Evolutionary conservation across 257 asterid species (phyloP), one percentile per base, ranked within the genome.

Genomic region (Penstemon davidsonii): DNA sequence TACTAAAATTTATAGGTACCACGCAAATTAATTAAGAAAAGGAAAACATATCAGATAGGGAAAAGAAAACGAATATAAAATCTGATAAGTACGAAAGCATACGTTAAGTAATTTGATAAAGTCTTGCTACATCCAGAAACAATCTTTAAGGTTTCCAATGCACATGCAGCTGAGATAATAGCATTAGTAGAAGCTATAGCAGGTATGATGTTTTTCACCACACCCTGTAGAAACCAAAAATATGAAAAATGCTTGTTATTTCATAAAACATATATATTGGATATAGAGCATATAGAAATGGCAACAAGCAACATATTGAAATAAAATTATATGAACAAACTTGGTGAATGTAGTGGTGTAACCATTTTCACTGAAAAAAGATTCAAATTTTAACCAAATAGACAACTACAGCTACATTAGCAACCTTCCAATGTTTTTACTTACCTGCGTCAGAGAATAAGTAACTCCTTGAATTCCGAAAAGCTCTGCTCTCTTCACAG

Each of bases 151-250:
- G 99, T 85, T 73, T 94, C 99, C 88, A 94, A 76, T 77, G 99
- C 86, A 80, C 99, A 94, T 19, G 96, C 92, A 68, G 96, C 96
- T 46, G 98, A 94, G 80, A 94, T 89, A 45, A 94, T 89, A 45
- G 99, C 99, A 72, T 91, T 94, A 39, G 98, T 91, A 45, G 99
- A 94, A 71, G 98, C 99, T 76, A 89, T 94, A 46, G 99, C 99
- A 66, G 98, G 99, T 79, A 94, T 91, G 19, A 94, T 94, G 80
- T 91, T 94, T 85, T 94, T 94, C 71, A 94, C 99, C 75, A 94
- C 99, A 68, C 99, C 99, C 96, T 94, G 87, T 41, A 58, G 81
- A 54, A 12, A 44, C 8, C 37, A 40, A 7, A 62, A 55, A 5
- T n/a, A 63, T 4, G 15, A 64, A 64, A 52, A 12, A 52, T 36